Evolutionary conservation across 768 basidiomycete genomes (phyloP).

Genomic region (Calocybe gangraenosa): DNA sequence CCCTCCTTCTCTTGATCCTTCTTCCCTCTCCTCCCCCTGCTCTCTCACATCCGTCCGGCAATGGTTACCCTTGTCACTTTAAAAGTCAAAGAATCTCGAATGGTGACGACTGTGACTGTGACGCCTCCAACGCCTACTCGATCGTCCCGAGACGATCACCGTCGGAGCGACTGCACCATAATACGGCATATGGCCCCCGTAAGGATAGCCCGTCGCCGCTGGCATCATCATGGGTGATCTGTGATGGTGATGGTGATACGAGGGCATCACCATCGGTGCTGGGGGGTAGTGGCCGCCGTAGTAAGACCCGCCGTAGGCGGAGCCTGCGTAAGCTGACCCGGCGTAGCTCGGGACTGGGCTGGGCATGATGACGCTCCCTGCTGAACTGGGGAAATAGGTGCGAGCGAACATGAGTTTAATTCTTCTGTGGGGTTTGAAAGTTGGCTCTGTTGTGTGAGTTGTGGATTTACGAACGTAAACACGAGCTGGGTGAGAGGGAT

Average conservation of each 20-base stretch:
- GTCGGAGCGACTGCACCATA: neutral
- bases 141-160: slow-evolving; percentile 9
- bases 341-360: slow-evolving; percentile 13
- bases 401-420: slow-evolving; percentile 10
- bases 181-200: too few species aligned
- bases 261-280: slow-evolving; percentile 9
- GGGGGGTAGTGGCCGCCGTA: slow-evolving; percentile 11
- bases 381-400: slow-evolving; percentile 16
- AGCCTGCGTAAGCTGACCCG: slow-evolving; percentile 3
- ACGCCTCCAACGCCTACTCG: slow-evolving; percentile 7
- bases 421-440: neutral
- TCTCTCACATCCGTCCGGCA: too few species aligned
- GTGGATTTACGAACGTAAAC: too few species aligned
- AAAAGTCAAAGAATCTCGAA: slow-evolving; percentile 14
- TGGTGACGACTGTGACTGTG: slow-evolving; percentile 10
- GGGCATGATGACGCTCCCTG: slow-evolving; percentile 16
- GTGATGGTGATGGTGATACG: slow-evolving; percentile 7
- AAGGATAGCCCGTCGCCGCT: too few species aligned
- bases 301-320: slow-evolving; percentile 8
- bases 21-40: too few species aligned
- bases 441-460: too few species aligned
- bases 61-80: neutral
- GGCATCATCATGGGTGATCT: slow-evolving; percentile 5
- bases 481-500: too few species aligned
- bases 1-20: too few species aligned